Conservation (phyloP, 768 basidiomycete species). For the Lentinula aciculospora region DNA sequence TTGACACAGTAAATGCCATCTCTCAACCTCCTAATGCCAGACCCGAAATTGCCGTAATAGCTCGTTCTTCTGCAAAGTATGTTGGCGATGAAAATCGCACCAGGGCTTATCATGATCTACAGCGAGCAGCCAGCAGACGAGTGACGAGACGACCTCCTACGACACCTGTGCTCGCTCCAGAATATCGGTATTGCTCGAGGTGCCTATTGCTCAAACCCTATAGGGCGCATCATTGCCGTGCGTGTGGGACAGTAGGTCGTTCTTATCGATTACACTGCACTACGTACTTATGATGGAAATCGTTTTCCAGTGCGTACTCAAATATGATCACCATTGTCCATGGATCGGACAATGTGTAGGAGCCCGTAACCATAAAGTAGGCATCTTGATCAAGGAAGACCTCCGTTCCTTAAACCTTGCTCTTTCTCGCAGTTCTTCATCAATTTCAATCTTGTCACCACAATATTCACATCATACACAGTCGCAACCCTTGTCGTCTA, state of each 20-base stretch:
- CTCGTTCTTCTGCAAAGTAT: not conserved
- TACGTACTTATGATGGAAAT: not conserved
- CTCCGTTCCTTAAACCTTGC: not conserved
- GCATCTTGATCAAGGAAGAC: not conserved
- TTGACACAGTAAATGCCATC: no score
- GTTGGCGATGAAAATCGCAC: not conserved
- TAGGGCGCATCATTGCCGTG: conserved; percentile 74
- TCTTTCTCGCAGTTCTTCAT: conserved; percentile 63
- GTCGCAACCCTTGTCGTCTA: conserved; percentile 55
- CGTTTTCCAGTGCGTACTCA: conserved; percentile 62
- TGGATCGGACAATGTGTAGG: conserved; percentile 97
- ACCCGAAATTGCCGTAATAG: not conserved
- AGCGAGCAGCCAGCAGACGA: not conserved
- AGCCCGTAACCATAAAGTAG: conserved; percentile 83
- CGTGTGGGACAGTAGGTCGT: conserved; percentile 70
- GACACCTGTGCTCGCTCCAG: conserved; percentile 46
- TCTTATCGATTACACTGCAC: not conserved
- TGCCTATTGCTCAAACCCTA: conserved; percentile 70
- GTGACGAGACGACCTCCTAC: conserved; percentile 14
- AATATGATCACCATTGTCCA: conserved; percentile 88
- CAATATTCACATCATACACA: conserved; percentile 56
- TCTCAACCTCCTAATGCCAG: not conserved
- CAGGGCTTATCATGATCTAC: not conserved
- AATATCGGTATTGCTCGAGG: conserved; percentile 58
- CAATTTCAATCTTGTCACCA: conserved; percentile 66